Conservation (phyloP, 306 rosid species). For the Vigna reflexopilosa region DNA sequence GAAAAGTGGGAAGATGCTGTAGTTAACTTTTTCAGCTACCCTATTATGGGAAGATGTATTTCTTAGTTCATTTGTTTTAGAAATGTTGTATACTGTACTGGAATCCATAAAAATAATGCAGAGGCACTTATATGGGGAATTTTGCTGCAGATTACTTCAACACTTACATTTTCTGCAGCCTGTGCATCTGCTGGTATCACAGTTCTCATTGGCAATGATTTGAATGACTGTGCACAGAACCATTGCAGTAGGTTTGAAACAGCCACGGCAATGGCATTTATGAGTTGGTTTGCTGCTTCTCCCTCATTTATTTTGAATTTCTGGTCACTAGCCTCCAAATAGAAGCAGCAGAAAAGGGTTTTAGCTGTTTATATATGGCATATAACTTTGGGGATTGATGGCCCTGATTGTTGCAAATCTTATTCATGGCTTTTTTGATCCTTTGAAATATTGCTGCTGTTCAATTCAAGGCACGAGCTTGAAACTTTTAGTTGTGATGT, state of each 20-base stretch:
- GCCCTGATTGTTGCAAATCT: slow-evolving; percentile 25
- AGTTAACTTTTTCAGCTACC: neutral
- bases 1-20: neutral
- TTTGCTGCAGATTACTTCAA: slow-evolving; percentile 66
- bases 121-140: neutral
- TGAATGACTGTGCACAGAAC: slow-evolving; percentile 55
- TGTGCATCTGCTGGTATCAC: slow-evolving; percentile 71
- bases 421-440: slow-evolving; percentile 16
- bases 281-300: slow-evolving; percentile 68
- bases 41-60: neutral
- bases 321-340: slow-evolving; percentile 70
- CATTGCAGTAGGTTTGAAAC: slow-evolving; percentile 64
- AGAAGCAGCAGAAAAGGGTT: slow-evolving; percentile 27
- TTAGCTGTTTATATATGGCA: slow-evolving; percentile 6
- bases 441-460: slow-evolving; percentile 17
- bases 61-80: neutral
- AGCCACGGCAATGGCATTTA: slow-evolving; percentile 67
- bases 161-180: slow-evolving; percentile 66
- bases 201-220: slow-evolving; percentile 66
- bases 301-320: slow-evolving; percentile 67
- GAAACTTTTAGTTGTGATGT: slow-evolving; percentile 10
- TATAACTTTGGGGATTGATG: slow-evolving; percentile 35
- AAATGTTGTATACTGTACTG: neutral
- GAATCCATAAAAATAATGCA: neutral
- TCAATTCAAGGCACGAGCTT: slow-evolving; percentile 25